Evolutionary conservation across 2,329 filamentous ascomycete genomes (phyloP), one percentile per base, ranked within the genome.

Genomic region (Albifimbria verrucaria): DNA sequence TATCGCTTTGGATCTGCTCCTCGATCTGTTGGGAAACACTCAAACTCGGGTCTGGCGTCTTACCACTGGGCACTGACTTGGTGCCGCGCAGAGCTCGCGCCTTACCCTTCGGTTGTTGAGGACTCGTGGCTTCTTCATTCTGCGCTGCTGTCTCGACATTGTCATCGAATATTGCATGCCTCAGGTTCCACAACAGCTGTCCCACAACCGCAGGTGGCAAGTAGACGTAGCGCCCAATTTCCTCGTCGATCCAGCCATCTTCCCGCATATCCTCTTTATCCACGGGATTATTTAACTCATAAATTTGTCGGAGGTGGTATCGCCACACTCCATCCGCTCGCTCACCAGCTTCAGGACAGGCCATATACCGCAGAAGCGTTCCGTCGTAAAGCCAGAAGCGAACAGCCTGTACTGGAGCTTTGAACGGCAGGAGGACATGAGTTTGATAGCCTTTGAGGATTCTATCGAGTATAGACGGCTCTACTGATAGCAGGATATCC

Each of bases 331-430:
- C 56, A 3, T 57, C 42, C 49, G 75, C 79, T 1, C 76, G 76
- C n/a, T 76, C 76, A 0, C 76, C 70, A 1, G 70, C 64, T 0
- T 78, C 73, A 17, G 86, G 74, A 11, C 74, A 74, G 15, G 81
- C 83, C 76, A 87, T 83, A 61, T 86, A 86, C 50, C 72, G 77
- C 9, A 88, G 65, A 52, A 78, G 68, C 74, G 79, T 26, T 62
- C 68, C 17, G 72, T 81, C 73, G 57, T 85, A 84, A 17, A 88
- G 72, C 85, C 85, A 88, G 59, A 86, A 74, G n/a, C 85, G 81
- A 18, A 68, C 72, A 5, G 86, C 80, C 17, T 76, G 72, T 3
- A 70, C 62, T 2, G 82, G 81, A 21, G 88, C 76, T 48, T 73
- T 77, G 69, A 81, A 86, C 17, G 71, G 68, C 43, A 83, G 74